Evolutionary conservation across 768 basidiomycete species (phyloP).

Genomic region (Auricularia sp.): DNA sequence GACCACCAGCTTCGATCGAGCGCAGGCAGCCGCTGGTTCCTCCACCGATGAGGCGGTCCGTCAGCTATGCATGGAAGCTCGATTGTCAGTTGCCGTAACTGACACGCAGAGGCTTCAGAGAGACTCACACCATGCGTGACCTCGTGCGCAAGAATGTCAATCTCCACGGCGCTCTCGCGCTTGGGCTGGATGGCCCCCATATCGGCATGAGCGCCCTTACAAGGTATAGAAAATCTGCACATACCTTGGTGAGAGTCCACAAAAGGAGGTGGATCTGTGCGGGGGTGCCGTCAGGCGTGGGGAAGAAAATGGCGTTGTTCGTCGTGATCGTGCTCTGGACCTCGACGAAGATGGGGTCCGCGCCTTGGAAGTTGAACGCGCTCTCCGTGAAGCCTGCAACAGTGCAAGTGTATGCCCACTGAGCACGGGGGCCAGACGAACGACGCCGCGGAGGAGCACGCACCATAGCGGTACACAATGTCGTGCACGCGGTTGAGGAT

Average conservation of each 20-base stretch:
- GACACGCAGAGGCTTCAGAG: neutral
- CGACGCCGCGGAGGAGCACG: neutral
- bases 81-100: too few relatives aligned
- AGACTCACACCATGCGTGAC: constrained; percentile 28
- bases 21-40: constrained; percentile 52
- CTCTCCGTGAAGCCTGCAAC: constrained; percentile 26
- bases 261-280: neutral
- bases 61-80: too few relatives aligned
- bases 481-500: constrained; percentile 3
- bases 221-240: neutral
- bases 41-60: constrained; percentile 42
- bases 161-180: constrained; percentile 56
- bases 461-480: neutral
- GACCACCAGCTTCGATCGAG: constrained; percentile 51
- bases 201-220: constrained; percentile 15
- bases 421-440: neutral
- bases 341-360: constrained; percentile 26
- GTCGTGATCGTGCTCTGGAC: constrained; percentile 10
- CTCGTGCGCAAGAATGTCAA: constrained; percentile 47
- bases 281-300: neutral
- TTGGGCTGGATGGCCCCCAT: constrained; percentile 22
- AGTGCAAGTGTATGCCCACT: neutral
- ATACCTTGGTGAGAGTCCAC: neutral
- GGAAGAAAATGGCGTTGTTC: neutral
- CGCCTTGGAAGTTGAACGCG: constrained; percentile 29